Conservation (phyloP, 495 filamentous ascomycete species). For the Aspergillus haitiensis region DNA sequence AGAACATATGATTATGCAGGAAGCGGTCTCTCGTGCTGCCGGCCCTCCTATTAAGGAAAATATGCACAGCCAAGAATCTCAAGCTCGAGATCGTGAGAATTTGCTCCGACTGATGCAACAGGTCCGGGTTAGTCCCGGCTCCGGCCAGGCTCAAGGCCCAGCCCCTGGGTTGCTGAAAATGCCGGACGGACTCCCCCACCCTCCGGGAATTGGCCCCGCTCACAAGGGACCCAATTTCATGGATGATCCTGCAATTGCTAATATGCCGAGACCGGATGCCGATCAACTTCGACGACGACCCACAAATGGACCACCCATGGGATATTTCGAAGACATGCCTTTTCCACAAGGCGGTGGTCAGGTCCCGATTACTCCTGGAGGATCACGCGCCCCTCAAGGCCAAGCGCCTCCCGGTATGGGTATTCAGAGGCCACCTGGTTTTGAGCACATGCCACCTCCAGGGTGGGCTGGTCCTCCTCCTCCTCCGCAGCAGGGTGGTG, state of each 20-base stretch:
- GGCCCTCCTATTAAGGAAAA: conserved; percentile 33
- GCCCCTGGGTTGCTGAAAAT: conserved; percentile 44
- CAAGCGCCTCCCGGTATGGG: conserved; percentile 40
- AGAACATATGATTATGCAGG: conserved; percentile 32
- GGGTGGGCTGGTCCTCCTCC: conserved; percentile 42
- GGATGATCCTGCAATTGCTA: conserved; percentile 50
- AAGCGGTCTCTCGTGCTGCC: conserved; percentile 18
- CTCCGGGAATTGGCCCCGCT: conserved; percentile 41
- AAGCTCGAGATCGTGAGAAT: conserved; percentile 49
- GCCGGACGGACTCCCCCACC: conserved; percentile 47
- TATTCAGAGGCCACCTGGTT: conserved; percentile 50
- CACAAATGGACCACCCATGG: conserved; percentile 44
- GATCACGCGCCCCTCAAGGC: conserved; percentile 36
- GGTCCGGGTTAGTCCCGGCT: conserved; percentile 36
- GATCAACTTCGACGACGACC: conserved; percentile 43
- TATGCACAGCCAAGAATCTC: conserved; percentile 37
- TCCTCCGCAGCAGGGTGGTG: conserved; percentile 41
- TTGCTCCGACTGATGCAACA: conserved; percentile 56
- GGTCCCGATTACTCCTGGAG: conserved; percentile 40
- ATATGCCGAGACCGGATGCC: conserved; percentile 47
- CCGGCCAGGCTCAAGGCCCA: conserved; percentile 25
- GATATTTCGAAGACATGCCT: conserved; percentile 48
- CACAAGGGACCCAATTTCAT: conserved; percentile 46
- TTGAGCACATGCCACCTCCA: conserved; percentile 48
- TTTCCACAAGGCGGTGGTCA: conserved; percentile 40